Evolutionary conservation across 768 basidiomycete genomes (phyloP).

Genomic region (Mycena albidolilacea): DNA sequence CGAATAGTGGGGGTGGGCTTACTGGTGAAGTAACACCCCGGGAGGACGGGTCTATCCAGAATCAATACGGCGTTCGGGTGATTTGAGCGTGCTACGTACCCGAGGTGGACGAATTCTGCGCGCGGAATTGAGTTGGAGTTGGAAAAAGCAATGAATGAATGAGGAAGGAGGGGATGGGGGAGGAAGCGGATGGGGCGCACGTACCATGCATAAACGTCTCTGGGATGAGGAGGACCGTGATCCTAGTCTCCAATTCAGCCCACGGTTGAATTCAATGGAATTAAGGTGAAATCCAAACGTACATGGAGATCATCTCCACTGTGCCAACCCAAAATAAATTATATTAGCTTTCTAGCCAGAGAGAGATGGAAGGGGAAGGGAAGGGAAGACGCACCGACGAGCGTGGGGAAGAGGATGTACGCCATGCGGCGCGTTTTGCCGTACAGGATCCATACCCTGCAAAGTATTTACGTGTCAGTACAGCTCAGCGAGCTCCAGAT

Average conservation of each 20-base stretch:
- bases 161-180: not conserved
- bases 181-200: not conserved
- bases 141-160: not conserved
- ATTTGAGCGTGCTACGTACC: not conserved
- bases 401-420: slow-evolving; percentile 25
- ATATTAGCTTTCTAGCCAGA: too few species aligned
- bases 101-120: slow-evolving; percentile 27
- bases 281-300: not conserved
- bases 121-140: not conserved
- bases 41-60: slow-evolving; percentile 15
- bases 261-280: not conserved
- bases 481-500: too few species aligned
- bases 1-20: not conserved
- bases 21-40: slow-evolving; percentile 30
- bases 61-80: too few species aligned
- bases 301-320: slow-evolving; percentile 31
- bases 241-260: not conserved
- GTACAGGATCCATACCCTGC: slow-evolving; percentile 34
- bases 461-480: not conserved
- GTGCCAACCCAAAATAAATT: too few species aligned
- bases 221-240: slow-evolving; percentile 11
- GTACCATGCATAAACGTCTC: slow-evolving; percentile 11
- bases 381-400: slow-evolving; percentile 13
- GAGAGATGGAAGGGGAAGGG: too few species aligned
- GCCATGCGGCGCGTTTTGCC: slow-evolving; percentile 25